Percentiles rank a stretch among this genome's conserved stretches.
Evolutionary conservation across 768 basidiomycete species (phyloP).

Genomic region (Suillus fuscotomentosus): DNA sequence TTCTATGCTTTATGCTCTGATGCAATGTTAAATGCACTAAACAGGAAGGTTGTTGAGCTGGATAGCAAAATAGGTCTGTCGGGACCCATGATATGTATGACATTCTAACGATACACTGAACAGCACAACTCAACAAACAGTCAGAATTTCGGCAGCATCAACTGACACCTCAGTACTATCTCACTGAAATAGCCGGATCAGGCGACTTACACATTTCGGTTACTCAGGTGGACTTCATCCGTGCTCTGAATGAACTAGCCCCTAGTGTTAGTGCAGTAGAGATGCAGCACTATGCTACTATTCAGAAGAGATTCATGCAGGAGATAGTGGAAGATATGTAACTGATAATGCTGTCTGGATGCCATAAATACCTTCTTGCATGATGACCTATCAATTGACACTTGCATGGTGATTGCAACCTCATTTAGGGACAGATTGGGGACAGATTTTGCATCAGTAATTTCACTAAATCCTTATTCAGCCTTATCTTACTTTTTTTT

Average conservation of each 20-base stretch:
- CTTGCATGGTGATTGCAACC: too few relatives aligned
- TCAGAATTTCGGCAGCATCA: constrained; percentile 48
- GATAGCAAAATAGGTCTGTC: constrained; percentile 70
- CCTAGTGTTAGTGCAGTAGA: constrained; percentile 86
- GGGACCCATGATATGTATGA: background rate
- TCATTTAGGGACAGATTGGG: too few relatives aligned
- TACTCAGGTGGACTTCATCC: constrained; percentile 68
- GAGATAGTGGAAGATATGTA: too few relatives aligned
- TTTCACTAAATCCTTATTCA: too few relatives aligned
- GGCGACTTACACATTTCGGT: constrained; percentile 79
- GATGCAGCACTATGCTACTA: constrained; percentile 76
- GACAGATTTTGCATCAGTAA: too few relatives aligned
- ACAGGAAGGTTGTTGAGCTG: constrained; percentile 76
- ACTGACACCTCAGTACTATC: constrained; percentile 87
- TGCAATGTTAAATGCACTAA: constrained; percentile 94
- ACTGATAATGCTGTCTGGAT: background rate
- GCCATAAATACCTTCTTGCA: background rate
- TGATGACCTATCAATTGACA: too few relatives aligned
- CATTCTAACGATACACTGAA: constrained; percentile 7
- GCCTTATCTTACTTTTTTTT: too few relatives aligned
- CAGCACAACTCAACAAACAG: constrained; percentile 48
- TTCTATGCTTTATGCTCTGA: constrained; percentile 98
- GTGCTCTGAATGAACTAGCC: constrained; percentile 65
- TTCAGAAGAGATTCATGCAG: constrained; percentile 31
- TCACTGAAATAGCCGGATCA: constrained; percentile 73